Conservation (phyloP, 768 basidiomycete species). For the Mycena alexandri region DNA sequence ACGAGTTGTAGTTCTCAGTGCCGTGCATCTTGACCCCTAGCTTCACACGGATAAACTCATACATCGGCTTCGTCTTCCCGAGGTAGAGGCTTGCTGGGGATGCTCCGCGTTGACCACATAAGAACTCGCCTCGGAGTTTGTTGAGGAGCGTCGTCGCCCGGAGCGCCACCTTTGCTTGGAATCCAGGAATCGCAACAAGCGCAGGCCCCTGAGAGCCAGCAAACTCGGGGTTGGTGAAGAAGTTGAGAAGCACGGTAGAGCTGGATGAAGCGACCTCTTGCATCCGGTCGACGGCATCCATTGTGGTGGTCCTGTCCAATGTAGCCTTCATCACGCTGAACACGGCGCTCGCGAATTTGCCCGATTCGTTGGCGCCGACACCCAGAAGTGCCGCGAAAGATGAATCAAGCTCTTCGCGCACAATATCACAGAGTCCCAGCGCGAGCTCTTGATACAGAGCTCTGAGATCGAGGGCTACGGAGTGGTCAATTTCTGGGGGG, state of each 20-base stretch:
- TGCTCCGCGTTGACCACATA: slow-evolving; percentile 69
- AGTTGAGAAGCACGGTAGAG: slow-evolving; percentile 61
- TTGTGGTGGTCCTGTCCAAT: slow-evolving; percentile 74
- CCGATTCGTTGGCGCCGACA: slow-evolving; percentile 10
- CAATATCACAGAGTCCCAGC: slow-evolving; percentile 56
- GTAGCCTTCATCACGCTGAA: slow-evolving; percentile 59
- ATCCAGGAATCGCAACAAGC: slow-evolving; percentile 59
- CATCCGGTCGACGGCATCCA: slow-evolving; percentile 82
- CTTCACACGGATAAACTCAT: slow-evolving; percentile 75
- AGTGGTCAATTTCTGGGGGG: background rate
- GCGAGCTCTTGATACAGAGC: slow-evolving; percentile 76
- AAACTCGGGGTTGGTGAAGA: slow-evolving; percentile 59
- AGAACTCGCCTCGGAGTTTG: slow-evolving; percentile 65
- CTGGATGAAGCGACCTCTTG: slow-evolving; percentile 68
- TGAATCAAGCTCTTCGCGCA: slow-evolving; percentile 61
- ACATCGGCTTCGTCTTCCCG: slow-evolving; percentile 68
- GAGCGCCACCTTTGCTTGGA: slow-evolving; percentile 67
- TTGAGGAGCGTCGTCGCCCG: slow-evolving; percentile 61
- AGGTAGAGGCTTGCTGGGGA: slow-evolving; percentile 79
- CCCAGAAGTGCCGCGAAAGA: slow-evolving; percentile 57
- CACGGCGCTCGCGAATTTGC: slow-evolving; percentile 55
- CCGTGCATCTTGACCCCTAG: slow-evolving; percentile 84
- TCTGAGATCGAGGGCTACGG: slow-evolving; percentile 79
- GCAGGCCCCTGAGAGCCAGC: slow-evolving; percentile 44
- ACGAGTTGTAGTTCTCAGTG: slow-evolving; percentile 68